phyloP scores from a whole-genome alignment of 2,329 filamentous ascomycete species.

The Epichloe coenophiala region DNA sequence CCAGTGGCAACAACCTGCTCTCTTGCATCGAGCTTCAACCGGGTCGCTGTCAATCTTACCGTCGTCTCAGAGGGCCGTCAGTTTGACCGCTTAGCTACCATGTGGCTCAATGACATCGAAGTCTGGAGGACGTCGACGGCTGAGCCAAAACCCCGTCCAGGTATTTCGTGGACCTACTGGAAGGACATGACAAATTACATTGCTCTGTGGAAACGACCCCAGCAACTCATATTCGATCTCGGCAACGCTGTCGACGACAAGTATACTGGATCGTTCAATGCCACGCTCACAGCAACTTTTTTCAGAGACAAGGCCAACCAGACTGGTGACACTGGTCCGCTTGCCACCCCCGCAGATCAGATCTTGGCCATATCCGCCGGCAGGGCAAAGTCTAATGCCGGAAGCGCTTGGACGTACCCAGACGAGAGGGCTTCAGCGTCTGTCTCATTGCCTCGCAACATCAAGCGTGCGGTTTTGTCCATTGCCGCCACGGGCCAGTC shows the following conservation, averaged over 20 bases:
- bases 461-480: constrained; percentile 56
- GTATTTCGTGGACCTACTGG: constrained; percentile 62
- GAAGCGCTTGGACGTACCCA: constrained; percentile 58
- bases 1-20: constrained; percentile 45
- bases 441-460: constrained; percentile 51
- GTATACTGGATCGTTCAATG: constrained; percentile 63
- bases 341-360: constrained; percentile 37
- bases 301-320: constrained; percentile 29
- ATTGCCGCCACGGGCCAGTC: constrained; percentile 67
- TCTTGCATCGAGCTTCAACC: constrained; percentile 60
- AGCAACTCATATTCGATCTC: constrained; percentile 70
- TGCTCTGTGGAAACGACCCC: constrained; percentile 51
- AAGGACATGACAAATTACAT: constrained; percentile 68
- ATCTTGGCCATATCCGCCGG: constrained; percentile 55
- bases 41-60: constrained; percentile 64
- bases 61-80: constrained; percentile 59
- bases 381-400: constrained; percentile 24
- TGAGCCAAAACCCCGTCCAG: constrained; percentile 51
- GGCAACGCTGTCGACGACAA: constrained; percentile 55
- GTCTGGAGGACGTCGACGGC: constrained; percentile 77
- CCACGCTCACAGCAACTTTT: constrained; percentile 58
- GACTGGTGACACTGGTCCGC: not conserved
- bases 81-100: constrained; percentile 60
- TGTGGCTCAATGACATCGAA: constrained; percentile 67
- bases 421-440: constrained; percentile 43